Base-by-base conservation (phyloP, 768 basidiomycete species). In the Hortiboletus campestris region DNA sequence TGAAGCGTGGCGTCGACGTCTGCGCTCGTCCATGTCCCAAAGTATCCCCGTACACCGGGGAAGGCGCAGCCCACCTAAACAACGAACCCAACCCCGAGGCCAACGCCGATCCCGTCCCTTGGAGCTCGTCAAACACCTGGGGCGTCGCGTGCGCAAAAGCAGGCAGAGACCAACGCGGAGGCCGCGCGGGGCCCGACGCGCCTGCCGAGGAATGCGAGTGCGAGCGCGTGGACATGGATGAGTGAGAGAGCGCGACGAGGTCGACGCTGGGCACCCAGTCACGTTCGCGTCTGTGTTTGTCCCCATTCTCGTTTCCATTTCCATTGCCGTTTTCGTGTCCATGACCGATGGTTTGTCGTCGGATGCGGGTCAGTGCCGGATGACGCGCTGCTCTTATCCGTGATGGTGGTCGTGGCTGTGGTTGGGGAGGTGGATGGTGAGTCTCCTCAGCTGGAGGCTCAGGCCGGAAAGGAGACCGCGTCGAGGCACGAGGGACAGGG, bases 261-360 rank as follows among this genome's bases (percentile, higher is more conserved):
- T 72, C 65, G 14, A 72, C 4, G 45, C 61, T 61, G 4, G 66
- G 69, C 1, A 65, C 58, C 3, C 14, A 19, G 6, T 6, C n/a
- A 6, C 25, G 43, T 16, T 51, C 16, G 31, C 41, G 40, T 41
- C 9, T 3, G 4, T 1, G 43, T 46, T 44, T 29, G 7, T 29
- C 20, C 25, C 48, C 31, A n/a, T n/a, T 17, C 2, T 16, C 38
- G 9, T 34, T 25, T 6, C n/a, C 45, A n/a, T 42, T 11, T 2
- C 19, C 16, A 25, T 19, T 6, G n/a, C 22, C 36, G 13, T 19
- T 38, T 17, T 16, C 19, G 20, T 3, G 32, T 10, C 11, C 44
- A 34, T 52, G 48, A 5, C 47, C 50, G 19, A 61, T 55, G 9
- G 62, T 60, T 34, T 66, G 58, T 41, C 62, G 59, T 35, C 61